A percentile compares a stretch with the other conserved stretches of the same genome.
These are phyloP conservation scores for Vachellia pachyceras DNA, from an alignment of 306 rosid species.

Conservation along the genomic window DNA sequence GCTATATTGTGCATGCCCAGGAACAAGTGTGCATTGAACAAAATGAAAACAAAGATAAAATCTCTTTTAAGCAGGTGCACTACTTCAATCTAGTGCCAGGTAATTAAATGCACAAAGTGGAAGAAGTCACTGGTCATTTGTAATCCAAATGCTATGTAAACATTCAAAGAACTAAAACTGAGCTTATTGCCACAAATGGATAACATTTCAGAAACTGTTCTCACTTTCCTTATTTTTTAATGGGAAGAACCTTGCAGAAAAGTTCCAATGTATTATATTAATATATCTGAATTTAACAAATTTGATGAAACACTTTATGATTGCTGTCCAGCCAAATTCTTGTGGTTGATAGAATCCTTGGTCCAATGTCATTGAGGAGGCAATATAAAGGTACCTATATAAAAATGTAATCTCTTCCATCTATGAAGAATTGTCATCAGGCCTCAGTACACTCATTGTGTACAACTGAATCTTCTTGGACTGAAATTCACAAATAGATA, in stretches of 20 bases:
- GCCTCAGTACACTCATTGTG: conserved; percentile 92
- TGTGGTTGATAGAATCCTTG: conserved; percentile 34
- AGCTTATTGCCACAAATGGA: conserved; percentile 34
- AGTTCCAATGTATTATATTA: background rate
- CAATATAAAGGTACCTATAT: conserved; percentile 68
- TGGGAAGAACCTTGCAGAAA: background rate
- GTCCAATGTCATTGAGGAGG: conserved; percentile 16
- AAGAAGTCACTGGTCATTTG: conserved; percentile 9
- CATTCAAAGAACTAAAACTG: conserved; percentile 24
- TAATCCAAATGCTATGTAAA: conserved; percentile 26
- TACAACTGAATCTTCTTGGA: conserved; percentile 75
- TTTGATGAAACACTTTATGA: conserved; percentile 21
- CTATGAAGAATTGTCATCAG: conserved; percentile 59
- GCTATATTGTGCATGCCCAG: conserved; percentile 83
- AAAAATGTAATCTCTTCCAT: conserved; percentile 75
- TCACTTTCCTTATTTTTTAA: conserved; percentile 18
- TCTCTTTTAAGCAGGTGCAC: conserved; percentile 25
- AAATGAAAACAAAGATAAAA: no score
- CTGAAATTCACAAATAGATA: conserved; percentile 52
- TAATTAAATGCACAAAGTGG: conserved; percentile 27
- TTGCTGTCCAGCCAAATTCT: conserved; percentile 26
- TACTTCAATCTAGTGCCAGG: conserved; percentile 31
- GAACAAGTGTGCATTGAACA: conserved; percentile 73
- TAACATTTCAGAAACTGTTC: conserved; percentile 25
- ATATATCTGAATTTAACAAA: background rate